Evolutionary conservation across 768 basidiomycete genomes (phyloP).

Genomic region (Naematelia encephala): DNA sequence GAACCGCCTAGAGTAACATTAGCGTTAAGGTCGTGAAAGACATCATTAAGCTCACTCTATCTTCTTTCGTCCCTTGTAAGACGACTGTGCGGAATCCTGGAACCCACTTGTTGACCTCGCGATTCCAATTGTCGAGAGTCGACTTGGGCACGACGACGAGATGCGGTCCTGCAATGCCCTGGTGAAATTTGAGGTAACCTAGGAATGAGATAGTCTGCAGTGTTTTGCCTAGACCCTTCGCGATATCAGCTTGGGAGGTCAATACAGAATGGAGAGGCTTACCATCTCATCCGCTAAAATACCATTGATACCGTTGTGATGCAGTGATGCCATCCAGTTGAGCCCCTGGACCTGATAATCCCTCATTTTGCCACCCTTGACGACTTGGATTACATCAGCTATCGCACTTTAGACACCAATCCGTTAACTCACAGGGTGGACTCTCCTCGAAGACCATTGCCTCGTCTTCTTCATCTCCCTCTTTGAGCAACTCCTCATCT

Average conservation of each 20-base stretch:
- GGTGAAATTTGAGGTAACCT: slow-evolving; percentile 84
- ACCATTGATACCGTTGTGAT: slow-evolving; percentile 94
- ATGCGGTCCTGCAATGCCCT: slow-evolving; percentile 73
- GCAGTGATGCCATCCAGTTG: slow-evolving; percentile 94
- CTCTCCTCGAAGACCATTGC: slow-evolving; percentile 93
- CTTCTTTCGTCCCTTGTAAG: slow-evolving; percentile 83
- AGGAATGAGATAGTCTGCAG: slow-evolving; percentile 97
- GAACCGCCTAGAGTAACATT: slow-evolving; percentile 56
- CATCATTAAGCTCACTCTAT: slow-evolving; percentile 57
- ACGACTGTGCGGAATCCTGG: slow-evolving; percentile 78
- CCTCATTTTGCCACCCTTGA: slow-evolving; percentile 80
- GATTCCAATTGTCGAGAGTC: slow-evolving; percentile 92
- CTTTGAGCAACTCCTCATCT: slow-evolving; percentile 89
- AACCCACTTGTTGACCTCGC: slow-evolving; percentile 89
- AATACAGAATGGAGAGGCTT: slow-evolving; percentile 39
- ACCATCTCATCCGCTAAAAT: slow-evolving; percentile 97
- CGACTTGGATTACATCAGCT: slow-evolving; percentile 57
- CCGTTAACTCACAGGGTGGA: slow-evolving; percentile 67
- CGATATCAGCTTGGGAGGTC: not conserved
- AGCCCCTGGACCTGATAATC: slow-evolving; percentile 92
- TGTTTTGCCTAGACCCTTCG: slow-evolving; percentile 92
- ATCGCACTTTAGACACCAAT: not conserved
- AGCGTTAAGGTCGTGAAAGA: not conserved
- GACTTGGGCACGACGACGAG: slow-evolving; percentile 98
- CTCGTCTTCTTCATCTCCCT: slow-evolving; percentile 82